phyloP scores from a whole-genome alignment of 306 rosid genomes.

The Acmispon strigosus region DNA sequence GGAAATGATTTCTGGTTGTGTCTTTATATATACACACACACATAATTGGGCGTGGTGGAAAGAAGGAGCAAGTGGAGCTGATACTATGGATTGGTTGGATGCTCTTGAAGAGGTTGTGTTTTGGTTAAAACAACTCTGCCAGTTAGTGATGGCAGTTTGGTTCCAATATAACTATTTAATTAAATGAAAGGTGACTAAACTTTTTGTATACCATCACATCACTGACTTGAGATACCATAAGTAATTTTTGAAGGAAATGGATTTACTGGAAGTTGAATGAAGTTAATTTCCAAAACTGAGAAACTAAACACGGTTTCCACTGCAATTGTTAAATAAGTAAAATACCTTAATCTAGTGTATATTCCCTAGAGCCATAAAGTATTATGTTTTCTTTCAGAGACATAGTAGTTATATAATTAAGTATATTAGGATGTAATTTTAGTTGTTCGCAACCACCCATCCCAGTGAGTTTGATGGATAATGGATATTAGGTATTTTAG shows the following conservation, averaged over 20 bases:
- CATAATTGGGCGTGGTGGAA: neutral
- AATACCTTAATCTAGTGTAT: neutral
- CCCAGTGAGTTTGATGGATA: neutral
- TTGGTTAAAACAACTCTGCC: constrained; percentile 31
- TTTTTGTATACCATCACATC: neutral
- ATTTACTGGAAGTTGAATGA: neutral
- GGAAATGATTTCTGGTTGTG: neutral
- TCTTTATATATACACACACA: neutral
- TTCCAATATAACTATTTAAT: neutral
- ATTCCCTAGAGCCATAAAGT: neutral
- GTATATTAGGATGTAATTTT: neutral
- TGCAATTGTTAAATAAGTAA: neutral
- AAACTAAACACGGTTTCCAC: neutral
- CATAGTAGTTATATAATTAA: too few species aligned
- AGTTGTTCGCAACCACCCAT: neutral
- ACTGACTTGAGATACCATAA: neutral
- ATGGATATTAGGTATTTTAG: neutral
- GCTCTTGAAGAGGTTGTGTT: constrained; percentile 14
- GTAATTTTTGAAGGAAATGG: neutral
- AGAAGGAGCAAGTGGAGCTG: constrained; percentile 35
- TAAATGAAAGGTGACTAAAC: neutral
- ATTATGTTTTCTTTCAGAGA: neutral
- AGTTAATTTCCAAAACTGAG: neutral
- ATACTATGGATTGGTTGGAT: constrained; percentile 57
- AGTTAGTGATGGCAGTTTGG: neutral